These are phyloP conservation scores for Colletotrichum godetiae DNA, from an alignment of 2,329 filamentous ascomycete genomes.

Conservation along the genomic window DNA sequence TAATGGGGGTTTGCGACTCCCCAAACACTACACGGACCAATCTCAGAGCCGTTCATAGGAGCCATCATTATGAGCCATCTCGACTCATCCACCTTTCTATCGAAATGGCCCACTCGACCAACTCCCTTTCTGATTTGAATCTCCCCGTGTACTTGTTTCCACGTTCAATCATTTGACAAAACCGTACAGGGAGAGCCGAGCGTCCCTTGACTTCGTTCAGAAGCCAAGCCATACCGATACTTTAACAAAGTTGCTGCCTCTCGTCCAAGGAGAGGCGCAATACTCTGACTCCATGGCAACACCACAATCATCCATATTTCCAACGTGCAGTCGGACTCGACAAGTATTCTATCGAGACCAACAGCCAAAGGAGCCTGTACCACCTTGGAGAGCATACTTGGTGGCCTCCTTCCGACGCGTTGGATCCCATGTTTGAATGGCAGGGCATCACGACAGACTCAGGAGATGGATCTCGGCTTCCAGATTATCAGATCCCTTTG, in stretches of 20 bases:
- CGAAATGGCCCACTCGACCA: not conserved
- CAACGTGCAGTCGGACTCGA: not conserved
- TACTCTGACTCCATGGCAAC: conserved; percentile 9
- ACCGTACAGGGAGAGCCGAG: not conserved
- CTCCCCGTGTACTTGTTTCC: not conserved
- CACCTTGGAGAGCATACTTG: not conserved
- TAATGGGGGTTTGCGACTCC: not conserved
- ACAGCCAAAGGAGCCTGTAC: conserved; percentile 3
- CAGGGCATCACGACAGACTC: not conserved
- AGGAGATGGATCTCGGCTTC: not conserved
- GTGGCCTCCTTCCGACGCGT: not conserved
- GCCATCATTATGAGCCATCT: conserved; percentile 14
- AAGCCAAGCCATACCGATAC: not conserved
- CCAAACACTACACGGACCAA: not conserved
- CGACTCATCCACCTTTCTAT: conserved; percentile 3
- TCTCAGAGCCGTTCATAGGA: not conserved
- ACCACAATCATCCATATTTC: not conserved
- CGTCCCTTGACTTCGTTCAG: not conserved
- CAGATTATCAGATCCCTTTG: not conserved
- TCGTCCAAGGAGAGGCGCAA: not conserved
- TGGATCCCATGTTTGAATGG: conserved; percentile 4
- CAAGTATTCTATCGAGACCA: not conserved
- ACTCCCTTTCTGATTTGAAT: not conserved
- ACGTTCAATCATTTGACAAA: not conserved
- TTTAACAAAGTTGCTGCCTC: not conserved